Evolutionary conservation across 176 grass and related monocot genomes (phyloP), one percentile per base, ranked within the genome.

Genomic region (Guadua angustifolia): DNA sequence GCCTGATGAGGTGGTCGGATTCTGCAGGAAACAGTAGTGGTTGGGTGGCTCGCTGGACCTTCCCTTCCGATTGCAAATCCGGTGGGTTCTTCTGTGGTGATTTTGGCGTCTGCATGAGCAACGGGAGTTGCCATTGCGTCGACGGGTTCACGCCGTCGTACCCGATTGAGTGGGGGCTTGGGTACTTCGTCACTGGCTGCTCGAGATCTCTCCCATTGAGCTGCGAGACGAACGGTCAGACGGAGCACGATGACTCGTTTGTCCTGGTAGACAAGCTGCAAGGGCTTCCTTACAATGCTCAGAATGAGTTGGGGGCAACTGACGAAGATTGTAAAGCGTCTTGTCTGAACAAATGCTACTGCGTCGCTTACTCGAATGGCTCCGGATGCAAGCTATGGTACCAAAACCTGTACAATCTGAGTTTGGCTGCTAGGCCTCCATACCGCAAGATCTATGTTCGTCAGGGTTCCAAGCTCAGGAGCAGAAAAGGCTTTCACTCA

Each of bases 331-430:
- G 43, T 45, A 45, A 9, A 45, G 43, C 43, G 43, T 9, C 9
- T 45, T 91, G 89, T 21, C 5, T 19, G 46, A 88, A 21, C 74
- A 88, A 88, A 74, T 91, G 89, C 64, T 88, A 81, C 71, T 88
- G 89, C 21, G 50, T 83, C 2, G 89, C 89, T 18, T 91, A 84
- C 67, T 57, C 85, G 3, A 72, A 47, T 76, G 40, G 13, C 26
- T 14, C 61, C 16, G 75, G 60, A 58, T 91, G 89, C 85, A 78
- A 50, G 45, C 39, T 91, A 0, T 91, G 89, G 89, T 63, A 75
- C 25, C 50, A 82, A 9, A 19, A 84, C 24, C 15, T 91, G 21
- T 65, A 80, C 38, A 79, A 87, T 69, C 25, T 71, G 56, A 88
- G 60, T 21, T 64, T 64, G 22, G 35, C 59, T 24, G 38, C 74